Evolutionary conservation across 2,329 filamentous ascomycete species (phyloP), one percentile per base, ranked within the genome.

Genomic region (Dothistroma septosporum): DNA sequence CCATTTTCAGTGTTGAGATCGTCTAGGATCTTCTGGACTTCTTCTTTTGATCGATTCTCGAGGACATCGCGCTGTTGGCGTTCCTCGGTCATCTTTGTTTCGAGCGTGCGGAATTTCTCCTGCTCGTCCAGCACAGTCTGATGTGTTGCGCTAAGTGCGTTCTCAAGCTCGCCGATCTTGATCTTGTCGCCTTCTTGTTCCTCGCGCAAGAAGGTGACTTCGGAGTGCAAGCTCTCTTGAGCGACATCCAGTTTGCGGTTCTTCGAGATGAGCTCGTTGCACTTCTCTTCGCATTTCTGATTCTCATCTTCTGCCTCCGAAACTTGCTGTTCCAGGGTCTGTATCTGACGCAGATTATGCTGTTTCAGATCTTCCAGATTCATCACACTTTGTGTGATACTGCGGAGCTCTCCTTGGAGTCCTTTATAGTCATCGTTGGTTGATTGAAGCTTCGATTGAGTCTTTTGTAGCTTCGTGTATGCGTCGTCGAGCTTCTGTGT

Each of bases 111-210:
- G 61, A 78, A 70, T 57, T 77, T 87, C 62, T 97, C 92, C 75
- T 88, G 89, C 75, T 96, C 92, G 55, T 94, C 92, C 59, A 89
- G 85, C n/a, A 96, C 79, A 53, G 80, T 85, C 70, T 91, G 86
- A 73, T 95, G 89, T n/a, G 87, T 84, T 59, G 86, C 88, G 69
- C 90, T 89, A 41, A 97, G 78, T 14, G 88, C 86, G 9, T 91
- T 90, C 72, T 97, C 92, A 8, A 97, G 81, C 71, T 97, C 92
- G 41, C 93, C 91, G 70, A 99, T 97, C 76, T 92, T 92, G 73
- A 99, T 96, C 82, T 99, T 99, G 79, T 99, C 94, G 19, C 85
- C 86, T 76, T 99, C 94, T 75, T 99, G 94, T 78, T 99, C 94
- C 73, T 99, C 94, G 1, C 94, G 87, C 55, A 99, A 76, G 82